Base-by-base conservation (phyloP, 176 grass and related monocot genomes). In the Hordeum vulgare region DNA sequence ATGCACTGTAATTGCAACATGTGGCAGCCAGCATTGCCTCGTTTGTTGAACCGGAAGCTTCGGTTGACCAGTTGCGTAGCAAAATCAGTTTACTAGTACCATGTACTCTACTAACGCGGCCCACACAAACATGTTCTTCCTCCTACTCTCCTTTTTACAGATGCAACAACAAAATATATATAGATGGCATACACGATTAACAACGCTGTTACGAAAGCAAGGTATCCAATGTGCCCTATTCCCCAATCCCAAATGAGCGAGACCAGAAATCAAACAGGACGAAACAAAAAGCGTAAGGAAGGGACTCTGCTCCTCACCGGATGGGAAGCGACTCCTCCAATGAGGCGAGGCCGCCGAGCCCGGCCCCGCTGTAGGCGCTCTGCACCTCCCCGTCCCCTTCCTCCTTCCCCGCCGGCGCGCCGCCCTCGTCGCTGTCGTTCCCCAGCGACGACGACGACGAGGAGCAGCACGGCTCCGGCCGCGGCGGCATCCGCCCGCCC, bases 291-390 rank as follows among this genome's bases (percentile, higher is more conserved):
- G 8, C 3, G 39, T 11, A 20, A 77, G 23, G 24, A 4, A 77
- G 58, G 44, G 47, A 6, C 17, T 59, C 24, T 51, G 59, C 66
- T 57, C 74, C 66, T 57, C 67, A 88, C 89, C 89, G 74, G 77
- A 91, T 88, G 14, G 89, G 89, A 29, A 91, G 89, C 63, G 86
- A 85, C 71, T 88, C 85, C 81, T 91, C 89, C 85, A 91, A 82
- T 80, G 86, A 76, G 68, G 33, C 17, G 37, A 91, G 64, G 18
- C 65, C 76, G 7, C 21, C 21, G 71, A 88, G 41, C n/a, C 85
- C 69, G 3, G 23, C 81, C 8, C 25, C 85, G 27, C 40, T 73
- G 75, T 88, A 91, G 77, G 70, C 72, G 65, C 89, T 91, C 89
- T 88, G 85, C 37, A 66, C 89, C 89, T 91, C 89, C 15, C 49